phyloP scores from a whole-genome alignment of 179 eudicot species.

The Nepenthes alata region DNA sequence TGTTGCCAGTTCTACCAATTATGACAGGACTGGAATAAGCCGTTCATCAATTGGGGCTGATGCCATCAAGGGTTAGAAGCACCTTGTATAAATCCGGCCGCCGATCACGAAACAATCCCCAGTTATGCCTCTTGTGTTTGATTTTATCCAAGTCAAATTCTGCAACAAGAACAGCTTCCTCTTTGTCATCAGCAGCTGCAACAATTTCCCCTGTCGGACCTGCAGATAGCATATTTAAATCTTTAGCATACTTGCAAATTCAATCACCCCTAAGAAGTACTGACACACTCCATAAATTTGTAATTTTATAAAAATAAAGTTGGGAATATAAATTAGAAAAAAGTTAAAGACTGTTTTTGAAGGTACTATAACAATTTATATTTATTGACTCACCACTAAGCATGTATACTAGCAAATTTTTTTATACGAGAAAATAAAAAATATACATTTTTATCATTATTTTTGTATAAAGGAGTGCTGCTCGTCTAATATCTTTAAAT shows the following conservation, averaged over 20 bases:
- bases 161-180: constrained; percentile 77
- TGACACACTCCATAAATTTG: not conserved
- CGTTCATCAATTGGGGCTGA: constrained; percentile 15
- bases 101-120: constrained; percentile 92
- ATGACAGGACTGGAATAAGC: not conserved
- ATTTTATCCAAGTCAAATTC: constrained; percentile 69
- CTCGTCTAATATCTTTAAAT: too few relatives aligned
- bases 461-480: too few relatives aligned
- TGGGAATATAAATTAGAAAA: too few relatives aligned
- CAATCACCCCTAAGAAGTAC: not conserved
- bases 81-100: constrained; percentile 93
- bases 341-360: too few relatives aligned
- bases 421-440: too few relatives aligned
- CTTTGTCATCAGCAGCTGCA: constrained; percentile 64
- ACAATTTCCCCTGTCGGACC: constrained; percentile 90
- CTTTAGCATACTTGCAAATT: not conserved
- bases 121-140: constrained; percentile 68
- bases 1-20: not conserved
- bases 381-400: too few relatives aligned
- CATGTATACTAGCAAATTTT: too few relatives aligned
- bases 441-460: too few relatives aligned
- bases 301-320: too few relatives aligned
- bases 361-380: too few relatives aligned
- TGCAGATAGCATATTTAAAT: constrained; percentile 5
- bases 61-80: constrained; percentile 80